These are phyloP conservation scores for Acanthamoeba healyi DNA, from an alignment of 208 protist genomes.

Conservation along the genomic window DNA sequence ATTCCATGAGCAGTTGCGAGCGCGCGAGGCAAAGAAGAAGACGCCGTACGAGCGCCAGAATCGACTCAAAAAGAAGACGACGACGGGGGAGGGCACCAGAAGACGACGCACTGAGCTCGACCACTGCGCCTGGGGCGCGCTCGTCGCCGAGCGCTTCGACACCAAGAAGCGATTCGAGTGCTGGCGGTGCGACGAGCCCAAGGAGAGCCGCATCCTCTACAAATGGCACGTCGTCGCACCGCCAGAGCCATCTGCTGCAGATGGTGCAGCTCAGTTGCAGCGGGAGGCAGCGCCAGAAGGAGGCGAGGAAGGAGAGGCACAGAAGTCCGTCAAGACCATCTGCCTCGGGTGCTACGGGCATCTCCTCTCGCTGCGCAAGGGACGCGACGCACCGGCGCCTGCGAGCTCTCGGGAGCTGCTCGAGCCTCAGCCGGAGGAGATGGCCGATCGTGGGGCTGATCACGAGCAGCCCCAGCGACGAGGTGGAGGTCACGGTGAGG, in stretches of 20 bases:
- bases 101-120: slow-evolving; percentile 6
- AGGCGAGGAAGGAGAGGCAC: not conserved
- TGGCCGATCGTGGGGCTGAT: not conserved
- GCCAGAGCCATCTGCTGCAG: not conserved
- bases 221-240: not conserved
- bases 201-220: slow-evolving; percentile 11
- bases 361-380: slow-evolving; percentile 39
- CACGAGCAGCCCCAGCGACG: not conserved
- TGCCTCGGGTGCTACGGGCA: slow-evolving; percentile 51
- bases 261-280: not conserved
- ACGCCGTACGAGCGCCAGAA: not conserved
- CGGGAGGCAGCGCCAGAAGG: not conserved
- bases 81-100: not conserved
- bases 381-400: not conserved
- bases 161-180: not conserved
- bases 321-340: not conserved
- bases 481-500: not conserved
- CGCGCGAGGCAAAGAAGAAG: not conserved
- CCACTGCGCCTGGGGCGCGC: not conserved
- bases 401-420: not conserved
- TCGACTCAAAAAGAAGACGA: not conserved
- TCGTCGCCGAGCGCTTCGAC: not conserved
- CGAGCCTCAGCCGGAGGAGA: not conserved
- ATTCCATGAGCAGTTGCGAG: not conserved
- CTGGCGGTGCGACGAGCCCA: slow-evolving; percentile 41